Conservation (phyloP, 75 land plant genomes). For the Larix kaempferi region DNA sequence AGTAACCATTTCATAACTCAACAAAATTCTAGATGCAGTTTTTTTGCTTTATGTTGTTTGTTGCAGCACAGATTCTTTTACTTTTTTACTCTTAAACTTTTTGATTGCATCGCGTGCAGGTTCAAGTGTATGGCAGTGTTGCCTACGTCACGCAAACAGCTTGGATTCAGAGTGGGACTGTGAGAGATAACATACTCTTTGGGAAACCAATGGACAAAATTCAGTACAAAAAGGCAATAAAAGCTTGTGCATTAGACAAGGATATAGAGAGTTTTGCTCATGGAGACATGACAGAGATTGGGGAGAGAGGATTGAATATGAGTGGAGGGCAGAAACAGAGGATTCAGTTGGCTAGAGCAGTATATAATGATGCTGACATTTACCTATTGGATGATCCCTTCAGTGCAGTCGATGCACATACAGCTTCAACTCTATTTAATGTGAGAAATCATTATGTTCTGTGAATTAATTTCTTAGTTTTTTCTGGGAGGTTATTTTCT, state of each 20-base stretch:
- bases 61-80: background rate
- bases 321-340: slow-evolving; percentile 94
- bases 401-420: slow-evolving; percentile 94
- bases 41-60: background rate
- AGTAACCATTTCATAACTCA: background rate
- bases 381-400: slow-evolving; percentile 93
- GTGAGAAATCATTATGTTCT: slow-evolving; percentile 21
- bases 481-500: background rate
- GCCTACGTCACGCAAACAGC: slow-evolving; percentile 79
- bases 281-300: slow-evolving; percentile 78
- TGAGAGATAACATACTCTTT: slow-evolving; percentile 70
- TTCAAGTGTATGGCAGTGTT: slow-evolving; percentile 43
- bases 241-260: slow-evolving; percentile 64
- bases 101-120: slow-evolving; percentile 22
- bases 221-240: slow-evolving; percentile 45
- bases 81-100: background rate
- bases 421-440: slow-evolving; percentile 66
- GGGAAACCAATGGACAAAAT: slow-evolving; percentile 57
- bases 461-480: background rate
- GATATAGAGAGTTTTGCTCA: slow-evolving; percentile 52
- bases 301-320: slow-evolving; percentile 82
- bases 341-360: slow-evolving; percentile 84
- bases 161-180: slow-evolving; percentile 80
- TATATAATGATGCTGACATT: slow-evolving; percentile 73
- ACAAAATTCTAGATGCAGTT: background rate